These are phyloP conservation scores for Solanum verrucosum DNA, from an alignment of 257 asterid genomes.

Conservation along the genomic window DNA sequence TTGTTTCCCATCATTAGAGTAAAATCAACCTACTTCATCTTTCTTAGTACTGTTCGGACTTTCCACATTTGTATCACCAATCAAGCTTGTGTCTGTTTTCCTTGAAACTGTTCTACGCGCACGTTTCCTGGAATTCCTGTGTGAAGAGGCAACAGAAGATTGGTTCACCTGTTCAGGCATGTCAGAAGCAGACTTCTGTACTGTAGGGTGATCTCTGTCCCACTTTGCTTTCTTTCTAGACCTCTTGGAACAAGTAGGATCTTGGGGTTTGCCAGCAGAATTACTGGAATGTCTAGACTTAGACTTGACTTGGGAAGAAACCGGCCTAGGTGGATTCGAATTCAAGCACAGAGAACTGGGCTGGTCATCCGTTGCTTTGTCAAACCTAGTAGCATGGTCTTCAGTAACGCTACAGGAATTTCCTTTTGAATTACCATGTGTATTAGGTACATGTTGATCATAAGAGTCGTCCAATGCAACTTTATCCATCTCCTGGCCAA, in stretches of 20 bases:
- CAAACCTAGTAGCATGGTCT: conserved; percentile 7
- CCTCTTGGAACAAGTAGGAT: conserved; percentile 13
- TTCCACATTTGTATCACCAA: conserved; percentile 13
- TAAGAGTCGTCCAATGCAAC: conserved; percentile 26
- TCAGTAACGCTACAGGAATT: conserved; percentile 20
- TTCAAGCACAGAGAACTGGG: conserved; percentile 20
- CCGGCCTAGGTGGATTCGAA: conserved; percentile 37
- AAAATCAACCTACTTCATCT: conserved; percentile 1
- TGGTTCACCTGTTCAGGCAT: conserved; percentile 2
- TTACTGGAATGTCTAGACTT: conserved; percentile 10
- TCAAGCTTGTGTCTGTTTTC: conserved; percentile 11
- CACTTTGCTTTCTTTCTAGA: neutral
- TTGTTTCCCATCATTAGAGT: neutral
- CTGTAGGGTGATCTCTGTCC: neutral
- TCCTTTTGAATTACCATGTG: conserved; percentile 5
- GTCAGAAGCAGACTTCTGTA: conserved; percentile 14
- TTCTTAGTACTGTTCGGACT: conserved; percentile 2
- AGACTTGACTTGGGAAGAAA: conserved; percentile 27
- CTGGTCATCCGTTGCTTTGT: conserved; percentile 5
- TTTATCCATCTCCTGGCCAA: conserved; percentile 33
- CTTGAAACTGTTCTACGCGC: conserved; percentile 16
- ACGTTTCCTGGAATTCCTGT: conserved; percentile 41
- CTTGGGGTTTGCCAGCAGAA: conserved; percentile 20
- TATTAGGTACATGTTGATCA: conserved; percentile 9
- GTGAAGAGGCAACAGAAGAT: neutral